Percentiles rank a stretch among this genome's conserved stretches.
Evolutionary conservation across 371 early-diverging fungal species (phyloP).

Genomic region (Rhizomucor miehei): DNA sequence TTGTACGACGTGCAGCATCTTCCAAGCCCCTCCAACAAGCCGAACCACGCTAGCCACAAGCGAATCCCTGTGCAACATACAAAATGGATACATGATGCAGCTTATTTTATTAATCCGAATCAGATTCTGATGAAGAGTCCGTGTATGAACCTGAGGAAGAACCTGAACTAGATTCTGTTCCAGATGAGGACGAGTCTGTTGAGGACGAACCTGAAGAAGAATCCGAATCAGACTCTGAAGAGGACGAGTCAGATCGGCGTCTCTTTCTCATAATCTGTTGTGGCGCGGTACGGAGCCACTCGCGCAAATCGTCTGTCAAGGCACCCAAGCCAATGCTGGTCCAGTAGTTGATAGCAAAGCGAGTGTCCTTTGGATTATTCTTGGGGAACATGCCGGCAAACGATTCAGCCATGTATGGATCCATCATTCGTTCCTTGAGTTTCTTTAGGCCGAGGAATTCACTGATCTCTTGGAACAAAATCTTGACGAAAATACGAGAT

Average conservation of each 20-base stretch:
- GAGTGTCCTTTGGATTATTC: slow-evolving; percentile 82
- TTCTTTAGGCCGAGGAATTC: slow-evolving; percentile 80
- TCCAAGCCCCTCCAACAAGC: too few species aligned
- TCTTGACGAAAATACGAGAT: slow-evolving; percentile 97
- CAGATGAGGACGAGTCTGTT: neutral
- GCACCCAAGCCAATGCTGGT: slow-evolving; percentile 93
- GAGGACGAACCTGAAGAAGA: neutral
- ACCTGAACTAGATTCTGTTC: neutral
- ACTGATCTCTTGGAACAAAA: slow-evolving; percentile 89
- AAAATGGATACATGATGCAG: neutral
- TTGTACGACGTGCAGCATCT: too few species aligned
- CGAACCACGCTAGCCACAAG: too few species aligned
- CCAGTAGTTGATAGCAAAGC: slow-evolving; percentile 98
- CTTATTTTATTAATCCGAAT: neutral
- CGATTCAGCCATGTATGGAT: slow-evolving; percentile 58
- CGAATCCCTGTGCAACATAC: too few species aligned
- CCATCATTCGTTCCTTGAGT: slow-evolving; percentile 75
- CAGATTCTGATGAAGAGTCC: neutral
- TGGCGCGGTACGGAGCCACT: slow-evolving; percentile 68
- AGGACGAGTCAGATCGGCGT: slow-evolving; percentile 16
- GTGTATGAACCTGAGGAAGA: neutral
- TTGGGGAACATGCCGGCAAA: slow-evolving; percentile 89
- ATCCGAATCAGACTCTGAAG: too few species aligned
- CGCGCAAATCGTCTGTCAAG: slow-evolving; percentile 91
- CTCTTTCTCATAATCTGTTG: slow-evolving; percentile 50